Conservation (phyloP, 2,329 filamentous ascomycete species). For the Pseudocercospora ulei region DNA sequence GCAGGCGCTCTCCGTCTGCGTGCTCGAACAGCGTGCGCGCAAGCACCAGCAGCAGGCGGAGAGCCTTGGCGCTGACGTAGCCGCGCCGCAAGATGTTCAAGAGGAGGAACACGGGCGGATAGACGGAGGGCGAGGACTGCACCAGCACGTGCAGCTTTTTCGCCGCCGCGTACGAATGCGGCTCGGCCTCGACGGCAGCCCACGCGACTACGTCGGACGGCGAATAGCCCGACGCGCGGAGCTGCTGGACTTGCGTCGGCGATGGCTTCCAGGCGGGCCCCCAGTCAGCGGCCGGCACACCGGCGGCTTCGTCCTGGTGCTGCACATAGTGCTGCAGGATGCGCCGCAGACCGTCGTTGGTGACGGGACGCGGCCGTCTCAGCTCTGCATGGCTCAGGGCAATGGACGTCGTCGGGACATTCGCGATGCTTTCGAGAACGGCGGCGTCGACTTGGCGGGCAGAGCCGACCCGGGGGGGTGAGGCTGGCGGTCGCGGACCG, state of each 20-base stretch:
- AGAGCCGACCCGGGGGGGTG: too few relatives aligned
- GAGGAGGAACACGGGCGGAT: constrained; percentile 43
- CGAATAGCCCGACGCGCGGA: constrained; percentile 19
- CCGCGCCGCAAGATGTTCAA: constrained; percentile 41
- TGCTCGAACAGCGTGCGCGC: constrained; percentile 9
- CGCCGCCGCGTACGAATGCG: constrained; percentile 23
- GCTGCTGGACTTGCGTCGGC: constrained; percentile 9
- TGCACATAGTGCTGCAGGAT: constrained; percentile 11
- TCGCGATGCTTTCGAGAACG: too few relatives aligned
- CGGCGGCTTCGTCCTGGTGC: constrained; percentile 1
- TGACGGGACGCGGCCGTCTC: too few relatives aligned
- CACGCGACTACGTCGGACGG: constrained; percentile 25
- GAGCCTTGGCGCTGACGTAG: constrained; percentile 36
- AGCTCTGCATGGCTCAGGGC: too few relatives aligned
- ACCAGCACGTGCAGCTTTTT: constrained; percentile 12
- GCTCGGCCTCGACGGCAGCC: constrained; percentile 22
- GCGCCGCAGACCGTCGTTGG: constrained; percentile 3
- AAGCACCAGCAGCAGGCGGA: constrained; percentile 37
- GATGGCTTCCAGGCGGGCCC: constrained; percentile 12
- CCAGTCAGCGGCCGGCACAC: constrained; percentile 18
- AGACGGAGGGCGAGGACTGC: constrained; percentile 7
- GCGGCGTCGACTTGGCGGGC: too few relatives aligned
- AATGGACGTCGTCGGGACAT: too few relatives aligned
- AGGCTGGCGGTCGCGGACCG: too few relatives aligned
- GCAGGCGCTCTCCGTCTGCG: not conserved